phyloP scores from a whole-genome alignment of 805 yeast species.

The Cyberlindnera nakhonratchasimensis region DNA sequence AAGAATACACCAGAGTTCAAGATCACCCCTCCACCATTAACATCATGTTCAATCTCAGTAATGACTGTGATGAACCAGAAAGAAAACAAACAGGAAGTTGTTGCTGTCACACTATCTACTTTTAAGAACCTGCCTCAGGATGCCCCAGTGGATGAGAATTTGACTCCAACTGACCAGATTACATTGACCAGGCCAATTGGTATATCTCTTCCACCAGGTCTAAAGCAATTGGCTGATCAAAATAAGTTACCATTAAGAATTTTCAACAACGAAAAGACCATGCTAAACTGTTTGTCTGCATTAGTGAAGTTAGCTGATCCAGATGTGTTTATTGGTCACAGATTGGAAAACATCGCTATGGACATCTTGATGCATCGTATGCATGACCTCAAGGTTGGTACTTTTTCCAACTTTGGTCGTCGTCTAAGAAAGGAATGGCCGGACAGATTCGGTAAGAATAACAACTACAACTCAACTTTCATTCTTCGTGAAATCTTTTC shows the following conservation, averaged over 20 bases:
- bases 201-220: conserved; percentile 71
- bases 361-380: conserved; percentile 81
- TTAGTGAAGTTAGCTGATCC: conserved; percentile 75
- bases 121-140: conserved; percentile 71
- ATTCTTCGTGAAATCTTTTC: conserved; percentile 67
- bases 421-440: conserved; percentile 77
- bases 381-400: conserved; percentile 65
- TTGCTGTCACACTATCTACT: conserved; percentile 74
- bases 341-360: conserved; percentile 71
- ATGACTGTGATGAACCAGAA: conserved; percentile 77
- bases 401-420: conserved; percentile 84
- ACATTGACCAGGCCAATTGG: conserved; percentile 83
- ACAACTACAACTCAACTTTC: conserved; percentile 47
- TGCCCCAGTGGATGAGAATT: conserved; percentile 59
- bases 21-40: conserved; percentile 60
- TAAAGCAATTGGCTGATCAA: conserved; percentile 56
- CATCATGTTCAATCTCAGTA: conserved; percentile 68
- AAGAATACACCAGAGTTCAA: conserved; percentile 35
- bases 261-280: conserved; percentile 69
- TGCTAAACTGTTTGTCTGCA: conserved; percentile 73
- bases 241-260: conserved; percentile 49
- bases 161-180: conserved; percentile 55
- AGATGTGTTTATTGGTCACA: conserved; percentile 86
- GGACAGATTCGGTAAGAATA: conserved; percentile 56
- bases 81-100: conserved; percentile 80